Evolutionary conservation across 805 yeast species (phyloP).

Genomic region (Metschnikowia shivogae): DNA sequence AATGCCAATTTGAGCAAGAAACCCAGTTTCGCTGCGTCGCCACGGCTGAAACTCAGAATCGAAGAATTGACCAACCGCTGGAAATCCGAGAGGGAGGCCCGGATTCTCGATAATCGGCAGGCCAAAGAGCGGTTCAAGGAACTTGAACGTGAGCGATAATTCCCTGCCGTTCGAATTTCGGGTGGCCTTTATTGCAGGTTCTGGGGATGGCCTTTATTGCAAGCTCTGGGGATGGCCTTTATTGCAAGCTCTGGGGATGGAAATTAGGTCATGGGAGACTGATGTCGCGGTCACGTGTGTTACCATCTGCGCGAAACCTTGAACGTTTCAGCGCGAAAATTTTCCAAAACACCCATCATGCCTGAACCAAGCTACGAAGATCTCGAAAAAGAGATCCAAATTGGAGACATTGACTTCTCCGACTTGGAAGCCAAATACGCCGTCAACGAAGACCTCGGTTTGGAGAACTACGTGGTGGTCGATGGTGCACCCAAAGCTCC

Average conservation of each 20-base stretch:
- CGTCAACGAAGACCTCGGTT: conserved; percentile 51
- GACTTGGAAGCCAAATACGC: conserved; percentile 78
- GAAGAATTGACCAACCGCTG: conserved; percentile 62
- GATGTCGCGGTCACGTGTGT: background rate
- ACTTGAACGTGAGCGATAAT: conserved; percentile 20
- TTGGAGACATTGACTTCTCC: conserved; percentile 66
- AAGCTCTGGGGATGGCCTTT: too few species aligned
- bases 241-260: too few species aligned
- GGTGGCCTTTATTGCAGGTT: too few species aligned
- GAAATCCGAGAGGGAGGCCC: conserved; percentile 68
- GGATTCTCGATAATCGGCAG: conserved; percentile 57
- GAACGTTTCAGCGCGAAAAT: conserved; percentile 9
- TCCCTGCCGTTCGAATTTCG: too few species aligned
- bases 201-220: too few species aligned
- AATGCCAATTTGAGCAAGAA: conserved; percentile 29
- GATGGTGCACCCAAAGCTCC: conserved; percentile 98
- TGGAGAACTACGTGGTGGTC: conserved; percentile 77
- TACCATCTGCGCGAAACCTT: background rate
- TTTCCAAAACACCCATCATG: conserved; percentile 11
- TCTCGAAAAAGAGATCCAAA: conserved; percentile 37
- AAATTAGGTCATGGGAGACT: background rate
- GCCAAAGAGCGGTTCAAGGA: conserved; percentile 49
- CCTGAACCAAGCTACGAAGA: conserved; percentile 22
- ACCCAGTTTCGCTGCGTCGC: conserved; percentile 16
- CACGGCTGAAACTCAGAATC: conserved; percentile 46